Conservation (phyloP, 31 red algal species). For the Porphyra umbilicalis region DNA sequence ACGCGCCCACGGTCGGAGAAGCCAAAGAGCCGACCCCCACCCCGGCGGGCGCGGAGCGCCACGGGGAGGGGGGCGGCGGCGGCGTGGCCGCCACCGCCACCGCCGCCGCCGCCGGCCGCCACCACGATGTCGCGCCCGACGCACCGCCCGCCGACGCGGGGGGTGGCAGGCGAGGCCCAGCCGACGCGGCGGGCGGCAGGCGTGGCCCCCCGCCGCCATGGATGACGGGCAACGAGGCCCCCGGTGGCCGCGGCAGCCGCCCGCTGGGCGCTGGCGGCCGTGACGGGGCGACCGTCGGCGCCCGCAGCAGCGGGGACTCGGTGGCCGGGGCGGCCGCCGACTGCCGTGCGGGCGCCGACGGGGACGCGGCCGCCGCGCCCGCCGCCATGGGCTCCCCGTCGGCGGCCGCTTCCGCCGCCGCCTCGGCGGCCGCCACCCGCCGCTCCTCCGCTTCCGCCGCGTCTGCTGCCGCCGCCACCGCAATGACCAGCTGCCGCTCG, state of each 20-base stretch:
- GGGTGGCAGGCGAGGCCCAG: background rate
- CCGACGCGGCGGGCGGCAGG: background rate
- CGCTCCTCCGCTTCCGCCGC: background rate
- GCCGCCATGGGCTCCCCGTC: too few species aligned
- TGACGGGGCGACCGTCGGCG: background rate
- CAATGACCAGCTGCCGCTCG: background rate
- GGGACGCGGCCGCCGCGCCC: too few species aligned
- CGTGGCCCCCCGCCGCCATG: background rate
- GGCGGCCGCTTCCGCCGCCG: background rate
- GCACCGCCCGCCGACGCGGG: background rate
- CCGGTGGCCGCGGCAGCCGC: background rate
- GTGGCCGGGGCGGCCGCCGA: background rate
- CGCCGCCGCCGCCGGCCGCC: background rate
- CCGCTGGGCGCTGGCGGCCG: background rate
- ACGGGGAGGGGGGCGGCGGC: background rate
- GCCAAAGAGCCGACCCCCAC: background rate
- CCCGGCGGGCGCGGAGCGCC: background rate
- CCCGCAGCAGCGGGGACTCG: background rate
- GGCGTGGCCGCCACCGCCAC: too few species aligned
- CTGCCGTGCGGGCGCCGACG: too few species aligned
- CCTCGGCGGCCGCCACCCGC: background rate
- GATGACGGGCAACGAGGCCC: background rate
- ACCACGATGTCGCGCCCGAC: background rate
- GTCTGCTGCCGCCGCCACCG: background rate
- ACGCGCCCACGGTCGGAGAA: background rate